A percentile compares a stretch with the other conserved stretches of the same genome.
Conservation (phyloP, 2,329 filamentous ascomycete genomes). For the Trichophaea hybrida region DNA sequence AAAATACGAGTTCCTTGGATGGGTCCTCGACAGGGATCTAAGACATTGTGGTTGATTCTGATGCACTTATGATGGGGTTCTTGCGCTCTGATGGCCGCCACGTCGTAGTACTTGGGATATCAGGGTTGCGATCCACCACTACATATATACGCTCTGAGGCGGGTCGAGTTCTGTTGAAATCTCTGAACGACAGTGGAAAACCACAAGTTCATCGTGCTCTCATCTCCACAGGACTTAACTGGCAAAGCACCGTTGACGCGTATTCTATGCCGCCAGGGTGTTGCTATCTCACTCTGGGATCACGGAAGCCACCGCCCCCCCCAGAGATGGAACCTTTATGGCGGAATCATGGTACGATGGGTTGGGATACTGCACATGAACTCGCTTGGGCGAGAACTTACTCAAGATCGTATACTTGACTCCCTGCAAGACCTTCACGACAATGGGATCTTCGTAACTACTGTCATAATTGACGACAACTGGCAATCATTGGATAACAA, state of each 20-base stretch:
- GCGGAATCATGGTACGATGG: slow-evolving; percentile 43
- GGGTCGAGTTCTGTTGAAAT: slow-evolving; percentile 1
- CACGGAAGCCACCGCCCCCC: neutral
- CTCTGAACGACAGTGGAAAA: slow-evolving; percentile 5
- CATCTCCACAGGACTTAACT: slow-evolving; percentile 2
- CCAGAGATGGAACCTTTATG: neutral
- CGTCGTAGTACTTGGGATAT: slow-evolving; percentile 7
- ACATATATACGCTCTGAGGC: slow-evolving; percentile 4
- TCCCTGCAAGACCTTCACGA: slow-evolving; percentile 58
- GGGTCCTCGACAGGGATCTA: slow-evolving; percentile 14
- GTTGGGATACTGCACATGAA: slow-evolving; percentile 95
- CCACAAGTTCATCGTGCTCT: neutral
- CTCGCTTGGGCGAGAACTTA: slow-evolving; percentile 67
- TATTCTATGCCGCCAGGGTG: slow-evolving; percentile 3
- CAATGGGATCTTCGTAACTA: slow-evolving; percentile 47
- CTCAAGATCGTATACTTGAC: slow-evolving; percentile 60
- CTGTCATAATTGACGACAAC: slow-evolving; percentile 90
- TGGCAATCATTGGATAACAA: slow-evolving; percentile 59
- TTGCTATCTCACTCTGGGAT: neutral
- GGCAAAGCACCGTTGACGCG: slow-evolving; percentile 1
- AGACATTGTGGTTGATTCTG: neutral
- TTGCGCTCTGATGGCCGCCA: slow-evolving; percentile 4
- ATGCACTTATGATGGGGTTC: slow-evolving; percentile 5
- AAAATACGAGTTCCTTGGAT: slow-evolving; percentile 15
- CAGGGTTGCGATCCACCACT: neutral